These are phyloP conservation scores for Trichoderma simmonsii DNA, from an alignment of 2,329 filamentous ascomycete species.

Conservation along the genomic window DNA sequence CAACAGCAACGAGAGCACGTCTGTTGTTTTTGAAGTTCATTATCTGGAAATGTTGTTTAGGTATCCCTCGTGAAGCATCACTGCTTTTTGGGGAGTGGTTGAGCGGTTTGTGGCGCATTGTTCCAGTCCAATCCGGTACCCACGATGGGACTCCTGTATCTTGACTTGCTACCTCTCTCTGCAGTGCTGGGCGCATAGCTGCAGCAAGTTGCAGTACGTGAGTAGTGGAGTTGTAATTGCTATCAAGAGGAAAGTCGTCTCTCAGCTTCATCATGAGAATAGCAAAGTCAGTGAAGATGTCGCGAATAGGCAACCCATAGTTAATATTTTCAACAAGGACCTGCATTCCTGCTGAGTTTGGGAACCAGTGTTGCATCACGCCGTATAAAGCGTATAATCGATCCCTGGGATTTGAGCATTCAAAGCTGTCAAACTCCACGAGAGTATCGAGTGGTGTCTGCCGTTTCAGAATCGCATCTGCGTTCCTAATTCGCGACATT, in stretches of 20 bases:
- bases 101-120: background rate
- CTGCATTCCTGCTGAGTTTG: background rate
- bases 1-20: background rate
- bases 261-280: background rate
- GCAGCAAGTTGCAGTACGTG: conserved; percentile 2
- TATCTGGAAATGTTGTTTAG: background rate
- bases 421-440: background rate
- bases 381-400: conserved; percentile 1
- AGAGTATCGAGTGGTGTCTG: conserved; percentile 1
- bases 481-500: conserved; percentile 1
- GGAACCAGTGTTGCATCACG: background rate
- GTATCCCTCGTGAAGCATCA: background rate
- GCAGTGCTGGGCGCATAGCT: background rate
- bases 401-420: background rate
- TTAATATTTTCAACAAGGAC: background rate
- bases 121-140: background rate
- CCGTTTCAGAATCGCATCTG: background rate
- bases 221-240: background rate
- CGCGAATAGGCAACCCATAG: background rate
- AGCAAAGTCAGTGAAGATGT: background rate
- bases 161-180: no score
- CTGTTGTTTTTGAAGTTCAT: background rate
- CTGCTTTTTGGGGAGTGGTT: background rate
- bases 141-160: background rate
- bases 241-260: background rate